Conservation (phyloP, 1,139 yeast species). For the Lodderomyces jiufengensis region DNA sequence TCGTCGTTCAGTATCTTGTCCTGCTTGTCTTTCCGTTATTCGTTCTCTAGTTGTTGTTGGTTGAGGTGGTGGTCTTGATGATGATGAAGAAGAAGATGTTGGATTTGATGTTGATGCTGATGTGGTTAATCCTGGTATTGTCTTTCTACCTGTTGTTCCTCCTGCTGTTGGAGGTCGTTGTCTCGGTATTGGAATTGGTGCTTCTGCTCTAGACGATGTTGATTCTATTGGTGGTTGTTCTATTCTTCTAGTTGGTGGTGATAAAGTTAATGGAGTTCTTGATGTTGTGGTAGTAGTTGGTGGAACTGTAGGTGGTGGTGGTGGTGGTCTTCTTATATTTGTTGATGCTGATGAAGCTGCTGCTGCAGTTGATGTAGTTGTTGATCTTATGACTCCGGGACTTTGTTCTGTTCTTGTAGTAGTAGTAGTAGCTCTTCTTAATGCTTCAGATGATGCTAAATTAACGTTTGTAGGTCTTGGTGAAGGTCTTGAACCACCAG, state of each 20-base stretch:
- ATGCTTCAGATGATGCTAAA: conserved; percentile 2
- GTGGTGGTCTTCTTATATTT: conserved; percentile 1
- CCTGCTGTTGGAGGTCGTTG: neutral
- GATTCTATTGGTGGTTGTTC: conserved; percentile 5
- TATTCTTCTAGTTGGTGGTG: neutral
- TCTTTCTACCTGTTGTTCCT: conserved; percentile 5
- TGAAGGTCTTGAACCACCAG: conserved; percentile 2
- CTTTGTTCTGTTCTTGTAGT: neutral
- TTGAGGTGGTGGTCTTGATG: neutral
- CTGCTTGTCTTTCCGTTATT: neutral
- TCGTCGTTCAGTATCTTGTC: conserved; percentile 3
- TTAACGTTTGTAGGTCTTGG: conserved; percentile 3
- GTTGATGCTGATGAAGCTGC: neutral
- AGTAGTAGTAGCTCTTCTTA: conserved; percentile 3
- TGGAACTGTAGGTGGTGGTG: conserved; percentile 1
- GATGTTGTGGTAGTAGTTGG: conserved; percentile 3
- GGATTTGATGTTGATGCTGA: conserved; percentile 6
- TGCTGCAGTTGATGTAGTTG: neutral
- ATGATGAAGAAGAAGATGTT: conserved; percentile 4
- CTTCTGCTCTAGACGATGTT: conserved; percentile 4
- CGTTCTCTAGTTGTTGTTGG: conserved; percentile 6
- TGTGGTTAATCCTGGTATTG: conserved; percentile 4
- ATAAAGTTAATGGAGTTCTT: conserved; percentile 1
- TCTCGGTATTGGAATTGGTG: neutral
- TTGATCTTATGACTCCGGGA: neutral